These are phyloP conservation scores for Sphaerosporella brunnea DNA, from an alignment of 495 filamentous ascomycete species.

Conservation along the genomic window DNA sequence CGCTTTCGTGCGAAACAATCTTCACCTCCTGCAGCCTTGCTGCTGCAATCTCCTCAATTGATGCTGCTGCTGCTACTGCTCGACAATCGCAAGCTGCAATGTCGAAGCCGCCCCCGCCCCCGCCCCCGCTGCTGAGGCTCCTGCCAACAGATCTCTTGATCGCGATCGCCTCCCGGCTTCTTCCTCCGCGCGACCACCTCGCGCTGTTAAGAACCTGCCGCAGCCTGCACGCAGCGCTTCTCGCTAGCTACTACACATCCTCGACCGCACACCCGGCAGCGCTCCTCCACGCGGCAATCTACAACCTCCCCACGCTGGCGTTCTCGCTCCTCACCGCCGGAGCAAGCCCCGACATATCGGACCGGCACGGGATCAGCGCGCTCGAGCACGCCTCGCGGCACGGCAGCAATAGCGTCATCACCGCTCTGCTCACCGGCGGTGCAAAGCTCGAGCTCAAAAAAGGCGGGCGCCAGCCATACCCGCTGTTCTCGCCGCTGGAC, in stretches of 20 bases:
- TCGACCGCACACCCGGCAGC: background rate
- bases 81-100: too few relatives aligned
- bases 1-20: too few relatives aligned
- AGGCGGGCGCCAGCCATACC: background rate
- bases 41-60: too few relatives aligned
- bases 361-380: background rate
- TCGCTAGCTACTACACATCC: background rate
- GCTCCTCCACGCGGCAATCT: background rate
- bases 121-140: background rate
- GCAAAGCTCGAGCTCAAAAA: background rate
- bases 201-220: background rate
- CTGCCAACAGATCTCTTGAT: background rate
- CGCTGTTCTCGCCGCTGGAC: constrained; percentile 2
- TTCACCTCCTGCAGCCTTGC: too few relatives aligned
- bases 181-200: background rate
- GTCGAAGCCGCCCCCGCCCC: background rate
- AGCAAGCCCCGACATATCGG: background rate
- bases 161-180: background rate
- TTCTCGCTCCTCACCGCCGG: background rate
- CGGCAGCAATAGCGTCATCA: background rate
- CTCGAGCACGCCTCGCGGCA: background rate
- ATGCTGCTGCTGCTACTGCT: too few relatives aligned
- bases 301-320: background rate
- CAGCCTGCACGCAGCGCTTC: background rate
- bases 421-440: background rate